Conservation (phyloP, 164 flowering plant genomes). For the Stephania japonica region DNA sequence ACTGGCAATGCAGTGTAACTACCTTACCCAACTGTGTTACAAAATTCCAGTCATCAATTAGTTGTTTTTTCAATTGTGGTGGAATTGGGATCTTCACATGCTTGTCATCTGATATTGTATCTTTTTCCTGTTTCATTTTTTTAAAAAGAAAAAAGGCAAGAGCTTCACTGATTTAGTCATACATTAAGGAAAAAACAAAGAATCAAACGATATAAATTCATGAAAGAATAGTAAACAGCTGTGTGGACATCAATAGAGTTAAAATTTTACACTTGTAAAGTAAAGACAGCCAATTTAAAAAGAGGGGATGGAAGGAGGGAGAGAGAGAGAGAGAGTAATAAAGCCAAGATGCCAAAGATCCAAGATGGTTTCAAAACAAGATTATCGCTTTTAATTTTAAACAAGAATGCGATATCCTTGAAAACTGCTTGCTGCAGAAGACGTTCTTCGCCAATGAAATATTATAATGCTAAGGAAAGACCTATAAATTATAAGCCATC, state of each 20-base stretch:
- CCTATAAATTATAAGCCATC: background rate
- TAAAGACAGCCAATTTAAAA: background rate
- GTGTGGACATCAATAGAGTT: background rate
- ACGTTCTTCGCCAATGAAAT: background rate
- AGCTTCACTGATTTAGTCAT: too few relatives aligned
- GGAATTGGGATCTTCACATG: conserved; percentile 85
- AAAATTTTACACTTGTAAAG: background rate
- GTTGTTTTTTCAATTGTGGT: conserved; percentile 65
- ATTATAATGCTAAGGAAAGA: background rate
- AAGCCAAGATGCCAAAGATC: too few relatives aligned
- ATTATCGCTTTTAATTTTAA: too few relatives aligned
- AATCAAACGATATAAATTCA: background rate
- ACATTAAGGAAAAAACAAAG: background rate
- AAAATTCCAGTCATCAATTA: conserved; percentile 88
- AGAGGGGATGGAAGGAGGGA: too few relatives aligned
- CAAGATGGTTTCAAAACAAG: too few relatives aligned
- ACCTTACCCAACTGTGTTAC: conserved; percentile 86
- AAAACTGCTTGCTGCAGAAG: background rate
- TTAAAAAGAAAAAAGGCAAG: too few relatives aligned
- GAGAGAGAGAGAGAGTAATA: too few relatives aligned
- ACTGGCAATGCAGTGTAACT: conserved; percentile 8
- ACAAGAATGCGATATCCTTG: background rate
- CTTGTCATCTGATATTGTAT: conserved; percentile 47
- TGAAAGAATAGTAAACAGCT: background rate
- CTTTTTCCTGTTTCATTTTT: conserved; percentile 41